phyloP scores from a whole-genome alignment of 2,329 filamentous ascomycete genomes.

The Plenodomus lindquistii region DNA sequence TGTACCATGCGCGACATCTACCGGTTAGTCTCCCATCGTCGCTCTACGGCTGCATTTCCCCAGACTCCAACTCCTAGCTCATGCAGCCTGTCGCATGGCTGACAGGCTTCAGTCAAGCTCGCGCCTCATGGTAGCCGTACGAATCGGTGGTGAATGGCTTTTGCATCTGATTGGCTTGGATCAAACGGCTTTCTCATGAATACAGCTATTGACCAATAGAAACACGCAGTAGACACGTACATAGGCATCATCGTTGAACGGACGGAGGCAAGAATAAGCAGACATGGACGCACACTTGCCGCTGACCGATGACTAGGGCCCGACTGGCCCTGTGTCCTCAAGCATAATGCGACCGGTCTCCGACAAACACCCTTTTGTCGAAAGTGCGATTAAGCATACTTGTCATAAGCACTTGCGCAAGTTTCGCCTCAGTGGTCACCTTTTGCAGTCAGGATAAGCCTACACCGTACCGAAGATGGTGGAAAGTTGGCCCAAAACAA shows the following conservation, averaged over 20 bases:
- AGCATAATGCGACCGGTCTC: background rate
- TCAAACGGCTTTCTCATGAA: background rate
- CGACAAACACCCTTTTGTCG: background rate
- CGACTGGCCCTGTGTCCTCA: background rate
- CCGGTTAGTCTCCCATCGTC: background rate
- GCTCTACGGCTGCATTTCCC: background rate
- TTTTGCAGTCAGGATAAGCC: background rate
- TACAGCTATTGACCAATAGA: background rate
- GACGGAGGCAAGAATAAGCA: background rate
- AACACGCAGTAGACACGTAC: background rate
- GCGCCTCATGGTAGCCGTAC: background rate
- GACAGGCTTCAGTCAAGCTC: background rate
- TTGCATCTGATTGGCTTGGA: background rate
- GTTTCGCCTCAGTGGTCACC: background rate
- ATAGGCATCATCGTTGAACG: background rate
- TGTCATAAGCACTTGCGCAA: background rate
- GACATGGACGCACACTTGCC: background rate
- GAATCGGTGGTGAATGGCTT: background rate
- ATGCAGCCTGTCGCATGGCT: background rate
- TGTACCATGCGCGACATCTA: background rate
- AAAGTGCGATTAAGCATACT: background rate
- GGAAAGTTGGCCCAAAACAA: background rate
- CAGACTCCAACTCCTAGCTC: background rate
- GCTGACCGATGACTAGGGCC: background rate
- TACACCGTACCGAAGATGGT: background rate